Evolutionary conservation across 2,329 filamentous ascomycete genomes (phyloP).

Genomic region (Pseudocercospora eumusae): DNA sequence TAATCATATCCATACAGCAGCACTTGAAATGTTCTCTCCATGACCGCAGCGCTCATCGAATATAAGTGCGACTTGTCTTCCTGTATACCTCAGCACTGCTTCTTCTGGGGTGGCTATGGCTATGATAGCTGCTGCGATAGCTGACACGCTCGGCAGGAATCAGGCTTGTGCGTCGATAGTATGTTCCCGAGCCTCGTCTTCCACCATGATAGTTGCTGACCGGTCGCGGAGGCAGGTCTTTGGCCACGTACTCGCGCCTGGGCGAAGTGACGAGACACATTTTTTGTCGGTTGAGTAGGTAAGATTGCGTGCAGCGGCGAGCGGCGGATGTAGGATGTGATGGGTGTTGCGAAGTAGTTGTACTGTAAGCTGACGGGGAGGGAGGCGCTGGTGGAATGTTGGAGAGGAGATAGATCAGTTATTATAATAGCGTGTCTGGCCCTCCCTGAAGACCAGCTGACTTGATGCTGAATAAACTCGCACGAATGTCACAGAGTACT

Average conservation of each 20-base stretch:
- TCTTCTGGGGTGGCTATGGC: slow-evolving; percentile 22
- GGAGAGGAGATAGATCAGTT: neutral
- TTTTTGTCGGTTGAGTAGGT: slow-evolving; percentile 4
- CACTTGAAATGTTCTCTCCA: neutral
- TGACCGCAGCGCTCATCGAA: slow-evolving; percentile 19
- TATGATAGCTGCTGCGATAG: slow-evolving; percentile 30
- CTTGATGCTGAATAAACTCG: neutral
- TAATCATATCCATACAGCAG: neutral
- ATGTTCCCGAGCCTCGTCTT: slow-evolving; percentile 20
- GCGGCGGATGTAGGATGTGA: neutral
- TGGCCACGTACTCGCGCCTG: slow-evolving; percentile 26
- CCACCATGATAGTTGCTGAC: slow-evolving; percentile 39
- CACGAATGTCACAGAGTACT: slow-evolving; percentile 8
- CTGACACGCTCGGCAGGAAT: slow-evolving; percentile 30
- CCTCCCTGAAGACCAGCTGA: neutral
- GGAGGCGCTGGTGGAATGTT: neutral
- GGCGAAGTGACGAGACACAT: slow-evolving; percentile 39
- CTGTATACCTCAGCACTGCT: slow-evolving; percentile 29
- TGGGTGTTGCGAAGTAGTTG: neutral
- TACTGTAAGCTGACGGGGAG: neutral
- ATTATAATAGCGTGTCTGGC: neutral
- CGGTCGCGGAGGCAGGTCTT: slow-evolving; percentile 35
- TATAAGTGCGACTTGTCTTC: slow-evolving; percentile 34
- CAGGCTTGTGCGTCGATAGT: slow-evolving; percentile 28
- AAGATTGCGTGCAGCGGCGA: neutral